These are phyloP conservation scores for Amanita inopinata DNA, from an alignment of 768 basidiomycete species.

Conservation along the genomic window DNA sequence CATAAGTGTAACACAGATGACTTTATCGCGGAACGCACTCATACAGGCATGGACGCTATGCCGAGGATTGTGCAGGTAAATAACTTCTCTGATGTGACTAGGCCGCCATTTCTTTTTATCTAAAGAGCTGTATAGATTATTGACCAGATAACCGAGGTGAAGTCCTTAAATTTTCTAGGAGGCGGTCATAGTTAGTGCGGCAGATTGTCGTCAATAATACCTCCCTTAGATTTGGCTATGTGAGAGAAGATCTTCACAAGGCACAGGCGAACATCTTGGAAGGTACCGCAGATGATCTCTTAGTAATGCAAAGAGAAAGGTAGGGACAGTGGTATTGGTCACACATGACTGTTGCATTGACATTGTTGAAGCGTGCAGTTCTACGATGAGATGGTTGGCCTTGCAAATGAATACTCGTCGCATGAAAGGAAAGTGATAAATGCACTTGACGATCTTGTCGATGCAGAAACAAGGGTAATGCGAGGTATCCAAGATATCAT, in stretches of 20 bases:
- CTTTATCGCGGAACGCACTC: too few relatives aligned
- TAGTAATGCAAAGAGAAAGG: slow-evolving; percentile 36
- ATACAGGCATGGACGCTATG: too few relatives aligned
- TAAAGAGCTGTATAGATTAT: slow-evolving; percentile 28
- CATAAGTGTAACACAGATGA: too few relatives aligned
- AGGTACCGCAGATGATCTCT: slow-evolving; percentile 33
- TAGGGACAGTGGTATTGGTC: slow-evolving; percentile 15
- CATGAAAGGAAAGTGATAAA: slow-evolving; percentile 29
- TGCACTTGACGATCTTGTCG: slow-evolving; percentile 32
- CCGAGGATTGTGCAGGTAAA: slow-evolving; percentile 34
- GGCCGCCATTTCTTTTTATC: neutral
- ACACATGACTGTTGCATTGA: neutral
- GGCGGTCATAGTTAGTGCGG: neutral
- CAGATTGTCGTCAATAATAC: slow-evolving; percentile 43
- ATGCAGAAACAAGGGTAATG: slow-evolving; percentile 27
- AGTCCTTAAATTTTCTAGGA: neutral
- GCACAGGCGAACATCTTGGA: slow-evolving; percentile 38
- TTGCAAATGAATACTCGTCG: slow-evolving; percentile 44
- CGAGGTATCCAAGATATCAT: slow-evolving; percentile 28
- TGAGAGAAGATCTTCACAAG: slow-evolving; percentile 33
- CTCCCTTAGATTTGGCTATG: slow-evolving; percentile 34
- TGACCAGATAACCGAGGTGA: slow-evolving; percentile 38
- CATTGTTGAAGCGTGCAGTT: slow-evolving; percentile 30
- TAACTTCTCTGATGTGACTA: neutral
- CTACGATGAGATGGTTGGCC: slow-evolving; percentile 44